These are phyloP conservation scores for Holtermanniella nyarrowii DNA, from an alignment of 768 basidiomycete genomes.

Conservation along the genomic window DNA sequence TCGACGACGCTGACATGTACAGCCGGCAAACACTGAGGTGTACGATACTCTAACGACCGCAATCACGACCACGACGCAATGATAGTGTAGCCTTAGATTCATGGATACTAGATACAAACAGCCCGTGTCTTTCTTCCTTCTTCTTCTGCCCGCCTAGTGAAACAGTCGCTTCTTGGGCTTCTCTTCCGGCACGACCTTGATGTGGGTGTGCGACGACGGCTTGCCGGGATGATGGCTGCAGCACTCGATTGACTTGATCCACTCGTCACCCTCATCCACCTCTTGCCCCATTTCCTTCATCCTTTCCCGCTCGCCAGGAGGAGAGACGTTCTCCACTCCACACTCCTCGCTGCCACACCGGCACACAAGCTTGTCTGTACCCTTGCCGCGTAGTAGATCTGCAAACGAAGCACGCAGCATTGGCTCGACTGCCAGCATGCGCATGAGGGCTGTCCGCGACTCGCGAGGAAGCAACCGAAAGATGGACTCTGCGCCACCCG, in stretches of 20 bases:
- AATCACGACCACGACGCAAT: too few relatives aligned
- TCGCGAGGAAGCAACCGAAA: slow-evolving; percentile 93
- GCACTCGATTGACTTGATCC: slow-evolving; percentile 61
- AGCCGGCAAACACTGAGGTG: neutral
- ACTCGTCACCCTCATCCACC: slow-evolving; percentile 67
- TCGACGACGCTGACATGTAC: neutral
- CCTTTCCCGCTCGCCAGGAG: slow-evolving; percentile 43
- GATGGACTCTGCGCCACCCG: slow-evolving; percentile 77
- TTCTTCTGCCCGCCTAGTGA: slow-evolving; percentile 19
- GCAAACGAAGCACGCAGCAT: slow-evolving; percentile 80
- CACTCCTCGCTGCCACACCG: slow-evolving; percentile 52
- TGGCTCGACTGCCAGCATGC: slow-evolving; percentile 91
- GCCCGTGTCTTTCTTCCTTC: neutral
- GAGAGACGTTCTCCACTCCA: slow-evolving; percentile 44
- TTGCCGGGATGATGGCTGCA: slow-evolving; percentile 31
- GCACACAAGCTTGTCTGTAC: slow-evolving; percentile 69
- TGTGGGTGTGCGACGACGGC: slow-evolving; percentile 25
- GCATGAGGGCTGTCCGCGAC: slow-evolving; percentile 72
- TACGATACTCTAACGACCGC: too few relatives aligned
- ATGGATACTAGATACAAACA: neutral
- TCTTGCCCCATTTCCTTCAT: slow-evolving; percentile 46
- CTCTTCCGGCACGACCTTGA: slow-evolving; percentile 39
- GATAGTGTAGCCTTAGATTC: too few relatives aligned
- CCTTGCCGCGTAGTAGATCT: slow-evolving; percentile 72
- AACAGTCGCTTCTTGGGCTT: slow-evolving; percentile 40